phyloP scores from a whole-genome alignment of 441 rosid genomes.

The Arabidopsis hybrid region DNA sequence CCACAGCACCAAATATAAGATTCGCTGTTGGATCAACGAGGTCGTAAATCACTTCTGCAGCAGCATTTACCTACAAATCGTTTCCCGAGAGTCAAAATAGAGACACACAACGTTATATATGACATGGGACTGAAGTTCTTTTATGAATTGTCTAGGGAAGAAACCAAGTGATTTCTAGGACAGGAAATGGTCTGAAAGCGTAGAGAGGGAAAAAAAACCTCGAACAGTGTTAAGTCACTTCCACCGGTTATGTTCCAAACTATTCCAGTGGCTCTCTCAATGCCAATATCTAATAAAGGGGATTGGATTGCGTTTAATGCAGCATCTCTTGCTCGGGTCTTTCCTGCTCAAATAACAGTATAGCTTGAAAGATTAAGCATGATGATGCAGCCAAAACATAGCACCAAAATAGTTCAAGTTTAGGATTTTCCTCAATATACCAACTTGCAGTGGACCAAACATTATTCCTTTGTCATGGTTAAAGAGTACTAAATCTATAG shows the following conservation, averaged over 20 bases:
- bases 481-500: background rate
- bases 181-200: background rate
- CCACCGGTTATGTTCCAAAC: constrained; percentile 99
- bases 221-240: constrained; percentile 84
- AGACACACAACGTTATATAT: background rate
- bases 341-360: constrained; percentile 54
- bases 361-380: constrained; percentile 8
- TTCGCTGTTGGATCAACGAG: constrained; percentile 96
- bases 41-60: constrained; percentile 75
- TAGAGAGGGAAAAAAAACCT: constrained; percentile 56
- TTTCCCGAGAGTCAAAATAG: background rate
- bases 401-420: constrained; percentile 2
- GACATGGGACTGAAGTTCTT: background rate
- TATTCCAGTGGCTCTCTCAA: constrained; percentile 98
- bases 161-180: background rate
- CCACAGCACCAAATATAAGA: constrained; percentile 90
- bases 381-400: background rate
- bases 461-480: background rate
- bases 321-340: constrained; percentile 98
- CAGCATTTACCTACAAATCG: constrained; percentile 87
- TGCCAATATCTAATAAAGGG: constrained; percentile 91
- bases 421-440: background rate
- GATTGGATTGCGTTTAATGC: constrained; percentile 96
- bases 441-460: background rate
- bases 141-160: background rate